A percentile compares a stretch with the other conserved stretches of the same genome.
phyloP scores from a whole-genome alignment of 169 alveolate species.

The Toxoplasma gondii region DNA sequence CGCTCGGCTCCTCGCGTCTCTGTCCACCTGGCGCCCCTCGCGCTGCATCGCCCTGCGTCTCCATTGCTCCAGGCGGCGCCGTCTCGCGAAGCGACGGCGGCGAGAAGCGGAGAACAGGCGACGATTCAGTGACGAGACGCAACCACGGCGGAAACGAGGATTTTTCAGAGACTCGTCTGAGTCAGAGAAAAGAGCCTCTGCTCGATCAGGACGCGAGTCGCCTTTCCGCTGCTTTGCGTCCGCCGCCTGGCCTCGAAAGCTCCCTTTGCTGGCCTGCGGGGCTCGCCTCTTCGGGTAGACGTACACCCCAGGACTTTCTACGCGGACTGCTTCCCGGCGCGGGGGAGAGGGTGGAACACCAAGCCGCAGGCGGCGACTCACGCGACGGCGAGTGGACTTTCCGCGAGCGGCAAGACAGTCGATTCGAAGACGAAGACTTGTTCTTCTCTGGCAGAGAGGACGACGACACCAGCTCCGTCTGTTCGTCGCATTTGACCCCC shows the following conservation, averaged over 20 bases:
- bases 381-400: background rate
- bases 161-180: too few relatives aligned
- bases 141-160: too few relatives aligned
- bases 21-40: too few relatives aligned
- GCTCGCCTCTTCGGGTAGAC: background rate
- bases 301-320: background rate
- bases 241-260: background rate
- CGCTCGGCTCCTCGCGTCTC: too few relatives aligned
- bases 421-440: background rate
- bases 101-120: too few relatives aligned
- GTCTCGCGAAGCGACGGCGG: too few relatives aligned
- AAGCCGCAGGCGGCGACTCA: too few relatives aligned
- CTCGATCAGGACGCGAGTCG: too few relatives aligned
- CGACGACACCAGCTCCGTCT: background rate
- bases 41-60: too few relatives aligned
- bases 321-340: background rate
- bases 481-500: background rate
- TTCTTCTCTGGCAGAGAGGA: background rate
- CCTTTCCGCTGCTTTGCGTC: background rate
- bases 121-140: too few relatives aligned
- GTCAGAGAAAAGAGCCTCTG: too few relatives aligned
- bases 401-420: background rate
- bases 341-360: background rate
- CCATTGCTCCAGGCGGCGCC: too few relatives aligned
- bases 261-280: background rate